A percentile compares a stretch with the other conserved stretches of the same genome.
Evolutionary conservation across 371 early-diverging fungal genomes (phyloP).

Genomic region (Amoeboradix gromovi): DNA sequence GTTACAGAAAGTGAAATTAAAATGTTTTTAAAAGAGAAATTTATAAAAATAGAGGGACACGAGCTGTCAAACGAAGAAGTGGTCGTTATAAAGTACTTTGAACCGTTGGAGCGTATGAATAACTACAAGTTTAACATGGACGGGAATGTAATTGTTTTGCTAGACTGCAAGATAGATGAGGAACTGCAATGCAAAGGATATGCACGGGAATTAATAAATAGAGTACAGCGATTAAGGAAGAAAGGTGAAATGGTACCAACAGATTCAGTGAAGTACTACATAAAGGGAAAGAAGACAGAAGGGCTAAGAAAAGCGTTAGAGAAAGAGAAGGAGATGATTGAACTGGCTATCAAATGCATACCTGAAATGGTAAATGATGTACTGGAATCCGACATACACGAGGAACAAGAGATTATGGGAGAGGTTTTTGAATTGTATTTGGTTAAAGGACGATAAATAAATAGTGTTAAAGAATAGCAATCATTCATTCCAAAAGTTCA

Average conservation of each 20-base stretch:
- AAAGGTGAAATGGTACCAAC: conserved; percentile 18
- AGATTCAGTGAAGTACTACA: neutral
- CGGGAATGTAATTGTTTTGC: conserved; percentile 54
- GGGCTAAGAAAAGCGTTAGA: neutral
- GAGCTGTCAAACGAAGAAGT: conserved; percentile 59
- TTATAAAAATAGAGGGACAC: conserved; percentile 27
- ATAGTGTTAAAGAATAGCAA: too few relatives aligned
- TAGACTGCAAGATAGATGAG: conserved; percentile 53
- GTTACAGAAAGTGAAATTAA: conserved; percentile 48
- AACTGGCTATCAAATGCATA: neutral
- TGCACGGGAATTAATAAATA: conserved; percentile 91
- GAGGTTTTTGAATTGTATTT: neutral
- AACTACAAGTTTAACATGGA: conserved; percentile 44
- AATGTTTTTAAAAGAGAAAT: conserved; percentile 32
- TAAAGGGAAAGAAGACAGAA: neutral
- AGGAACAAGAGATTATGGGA: neutral
- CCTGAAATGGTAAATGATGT: neutral
- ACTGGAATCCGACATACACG: neutral
- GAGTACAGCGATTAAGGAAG: conserved; percentile 91
- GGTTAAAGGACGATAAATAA: too few relatives aligned
- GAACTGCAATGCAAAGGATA: conserved; percentile 65
- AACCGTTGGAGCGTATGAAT: conserved; percentile 2
- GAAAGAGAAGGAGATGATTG: neutral
- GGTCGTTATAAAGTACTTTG: conserved; percentile 42
- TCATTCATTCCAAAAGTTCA: too few relatives aligned